Evolutionary conservation across 352 stramenopile species (phyloP), one percentile per base, ranked within the genome.

Genomic region (Globisporangium acanthophoron): DNA sequence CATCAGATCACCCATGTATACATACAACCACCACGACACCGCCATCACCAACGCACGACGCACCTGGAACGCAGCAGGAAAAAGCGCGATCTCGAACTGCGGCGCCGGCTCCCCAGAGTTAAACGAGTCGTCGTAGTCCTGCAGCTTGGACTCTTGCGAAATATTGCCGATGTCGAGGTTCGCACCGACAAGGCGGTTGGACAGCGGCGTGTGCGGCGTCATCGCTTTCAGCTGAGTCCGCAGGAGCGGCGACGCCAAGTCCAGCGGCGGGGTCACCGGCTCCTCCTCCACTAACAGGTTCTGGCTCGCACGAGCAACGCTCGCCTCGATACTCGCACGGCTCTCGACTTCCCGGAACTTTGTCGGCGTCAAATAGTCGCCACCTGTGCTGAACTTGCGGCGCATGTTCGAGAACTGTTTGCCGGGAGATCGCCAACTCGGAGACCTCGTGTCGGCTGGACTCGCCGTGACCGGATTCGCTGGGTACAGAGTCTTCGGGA

Each of bases 221-320:
- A 94, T 90, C 5, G 76, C 85, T 59, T 90, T 91, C 11, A 94
- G 70, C 59, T 88, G 76, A 2, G 85, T 94, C 9, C 76, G 78
- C 35, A 94, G 64, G 52, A 94, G 66, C 1, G 85, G 85, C 18
- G 85, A 94, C n/a, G 75, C 66, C 69, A 93, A 69, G 55, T 85
- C 76, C 16, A 91, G 80, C 0, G 79, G 69, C 21, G 82, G 79
- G 0, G 79, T 88, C 57, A 70, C 67, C 0, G 77, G 77, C 21
- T 80, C 82, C 18, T 91, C 81, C 44, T 85, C 75, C 7, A 77
- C 69, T 35, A 78, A 49, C 3, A 79, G 11, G 31, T 70, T 54
- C 39, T 80, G 61, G 5, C 46, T 67, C 24, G 63, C 67, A 16
- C 64, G 68, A 41, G 69, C 65, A 24, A 70, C 70, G 40, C 62